A percentile compares a stretch with the other conserved stretches of the same genome.
Conservation (phyloP, 305 asterid species). For the Fraxinus baroniana region DNA sequence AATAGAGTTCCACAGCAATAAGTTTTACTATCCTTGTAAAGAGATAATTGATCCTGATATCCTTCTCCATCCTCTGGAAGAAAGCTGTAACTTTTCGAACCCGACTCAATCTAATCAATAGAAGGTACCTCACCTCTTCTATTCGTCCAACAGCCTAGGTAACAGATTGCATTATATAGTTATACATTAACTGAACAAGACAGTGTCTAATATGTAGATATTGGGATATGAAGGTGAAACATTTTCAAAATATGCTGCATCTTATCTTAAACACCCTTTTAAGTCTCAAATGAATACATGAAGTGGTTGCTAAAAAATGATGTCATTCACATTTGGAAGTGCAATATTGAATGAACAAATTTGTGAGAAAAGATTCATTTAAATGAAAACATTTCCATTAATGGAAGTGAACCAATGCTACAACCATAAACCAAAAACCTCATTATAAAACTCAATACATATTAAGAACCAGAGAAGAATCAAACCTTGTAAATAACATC, state of each 20-base stretch:
- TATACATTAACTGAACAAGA: not conserved
- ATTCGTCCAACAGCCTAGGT: constrained; percentile 54
- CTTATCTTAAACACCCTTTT: not conserved
- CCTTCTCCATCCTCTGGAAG: constrained; percentile 75
- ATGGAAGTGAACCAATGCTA: not conserved
- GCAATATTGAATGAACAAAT: not conserved
- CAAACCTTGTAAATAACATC: constrained; percentile 82
- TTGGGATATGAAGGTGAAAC: not conserved
- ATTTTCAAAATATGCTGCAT: not conserved
- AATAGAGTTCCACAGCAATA: constrained; percentile 70
- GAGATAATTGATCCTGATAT: constrained; percentile 77
- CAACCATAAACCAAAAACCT: not conserved
- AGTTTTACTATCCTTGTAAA: constrained; percentile 80
- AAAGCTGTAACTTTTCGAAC: constrained; percentile 60
- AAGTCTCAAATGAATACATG: not conserved
- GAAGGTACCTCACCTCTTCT: constrained; percentile 76
- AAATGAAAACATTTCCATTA: not conserved
- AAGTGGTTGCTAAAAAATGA: not conserved
- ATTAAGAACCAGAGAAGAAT: constrained; percentile 11
- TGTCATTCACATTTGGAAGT: not conserved
- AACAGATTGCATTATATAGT: not conserved
- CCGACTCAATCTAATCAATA: constrained; percentile 77
- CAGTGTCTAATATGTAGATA: not conserved
- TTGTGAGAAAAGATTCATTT: not conserved
- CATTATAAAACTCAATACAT: not conserved